These are phyloP conservation scores for Cadophora sp. DNA, from an alignment of 2,329 filamentous ascomycete species.

Conservation along the genomic window DNA sequence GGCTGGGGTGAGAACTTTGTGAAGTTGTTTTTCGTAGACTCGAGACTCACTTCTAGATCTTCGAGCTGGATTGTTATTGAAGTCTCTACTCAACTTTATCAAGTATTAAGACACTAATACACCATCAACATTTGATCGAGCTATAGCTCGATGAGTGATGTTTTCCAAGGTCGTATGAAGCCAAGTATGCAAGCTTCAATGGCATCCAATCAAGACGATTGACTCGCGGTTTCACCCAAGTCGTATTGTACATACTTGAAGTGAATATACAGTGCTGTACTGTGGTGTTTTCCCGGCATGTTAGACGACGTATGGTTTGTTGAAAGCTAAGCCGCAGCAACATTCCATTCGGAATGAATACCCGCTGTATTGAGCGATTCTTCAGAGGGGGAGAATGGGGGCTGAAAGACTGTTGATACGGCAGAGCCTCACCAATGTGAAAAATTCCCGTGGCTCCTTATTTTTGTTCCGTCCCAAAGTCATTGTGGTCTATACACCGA, in stretches of 20 bases:
- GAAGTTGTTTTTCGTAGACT: no score
- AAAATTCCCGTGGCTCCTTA: background rate
- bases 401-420: background rate
- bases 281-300: background rate
- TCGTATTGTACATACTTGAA: no score
- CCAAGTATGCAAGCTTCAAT: background rate
- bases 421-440: background rate
- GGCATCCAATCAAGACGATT: background rate
- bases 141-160: background rate
- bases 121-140: no score
- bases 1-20: background rate
- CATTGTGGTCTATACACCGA: background rate
- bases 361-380: conserved; percentile 1
- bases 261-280: background rate
- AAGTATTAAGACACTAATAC: no score
- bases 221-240: background rate
- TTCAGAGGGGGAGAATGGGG: background rate
- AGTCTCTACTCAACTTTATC: no score
- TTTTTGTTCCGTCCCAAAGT: no score
- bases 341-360: background rate
- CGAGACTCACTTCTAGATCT: no score
- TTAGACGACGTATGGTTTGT: background rate
- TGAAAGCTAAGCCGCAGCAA: background rate
- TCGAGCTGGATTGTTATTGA: no score
- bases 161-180: no score